Conservation (phyloP, 768 basidiomycete species). For the Kockovaella imperatae region DNA sequence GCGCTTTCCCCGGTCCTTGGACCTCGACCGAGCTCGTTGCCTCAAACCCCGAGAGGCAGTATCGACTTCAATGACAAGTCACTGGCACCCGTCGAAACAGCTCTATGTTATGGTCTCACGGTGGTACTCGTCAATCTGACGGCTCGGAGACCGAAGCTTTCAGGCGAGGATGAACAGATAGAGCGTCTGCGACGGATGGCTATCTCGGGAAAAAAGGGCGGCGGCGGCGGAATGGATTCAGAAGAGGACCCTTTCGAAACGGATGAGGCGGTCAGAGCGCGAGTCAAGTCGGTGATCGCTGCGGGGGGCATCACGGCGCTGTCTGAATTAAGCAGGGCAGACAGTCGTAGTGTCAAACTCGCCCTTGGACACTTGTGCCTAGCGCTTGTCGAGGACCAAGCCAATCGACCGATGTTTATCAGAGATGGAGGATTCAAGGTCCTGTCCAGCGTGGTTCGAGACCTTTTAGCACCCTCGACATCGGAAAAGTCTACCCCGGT, state of each 20-base stretch:
- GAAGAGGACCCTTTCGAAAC: constrained; percentile 54
- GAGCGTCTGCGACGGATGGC: constrained; percentile 73
- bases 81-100: constrained; percentile 24
- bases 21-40: constrained; percentile 20
- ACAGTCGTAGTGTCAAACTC: constrained; percentile 59
- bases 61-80: constrained; percentile 9
- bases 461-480: constrained; percentile 37
- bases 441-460: constrained; percentile 26
- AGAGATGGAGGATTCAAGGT: constrained; percentile 71
- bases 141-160: constrained; percentile 60
- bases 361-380: constrained; percentile 59
- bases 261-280: constrained; percentile 57
- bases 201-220: constrained; percentile 40
- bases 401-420: constrained; percentile 66
- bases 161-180: constrained; percentile 74
- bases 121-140: constrained; percentile 69
- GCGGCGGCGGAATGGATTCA: constrained; percentile 13
- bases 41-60: constrained; percentile 27
- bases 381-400: constrained; percentile 66
- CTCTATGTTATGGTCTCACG: constrained; percentile 68
- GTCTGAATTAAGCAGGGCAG: constrained; percentile 53
- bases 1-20: constrained; percentile 16
- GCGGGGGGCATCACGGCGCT: constrained; percentile 63
- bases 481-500: neutral
- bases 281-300: constrained; percentile 55